These are phyloP conservation scores for Pyrenula aspistea DNA, from an alignment of 495 filamentous ascomycete species.

Conservation along the genomic window DNA sequence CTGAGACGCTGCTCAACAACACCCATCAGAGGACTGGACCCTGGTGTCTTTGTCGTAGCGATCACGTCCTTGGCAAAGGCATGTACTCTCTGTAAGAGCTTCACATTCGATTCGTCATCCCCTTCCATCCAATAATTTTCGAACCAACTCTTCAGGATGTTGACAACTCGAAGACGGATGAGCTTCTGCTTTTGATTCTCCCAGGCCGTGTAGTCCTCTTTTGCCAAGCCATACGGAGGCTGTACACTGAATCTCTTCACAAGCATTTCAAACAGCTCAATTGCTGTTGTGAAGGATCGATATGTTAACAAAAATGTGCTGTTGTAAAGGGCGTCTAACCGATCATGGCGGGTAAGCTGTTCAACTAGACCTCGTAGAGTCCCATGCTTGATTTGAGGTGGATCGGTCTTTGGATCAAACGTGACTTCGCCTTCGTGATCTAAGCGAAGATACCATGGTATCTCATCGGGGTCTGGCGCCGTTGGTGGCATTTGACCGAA, in stretches of 20 bases:
- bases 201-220: conserved; percentile 74
- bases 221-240: conserved; percentile 71
- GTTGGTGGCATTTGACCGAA: conserved; percentile 72
- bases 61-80: conserved; percentile 85
- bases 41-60: conserved; percentile 82
- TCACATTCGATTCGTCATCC: conserved; percentile 65
- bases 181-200: conserved; percentile 87
- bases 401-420: conserved; percentile 67
- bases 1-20: conserved; percentile 76
- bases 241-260: conserved; percentile 86
- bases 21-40: conserved; percentile 65
- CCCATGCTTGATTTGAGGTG: conserved; percentile 71
- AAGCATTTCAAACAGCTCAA: conserved; percentile 85
- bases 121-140: conserved; percentile 98
- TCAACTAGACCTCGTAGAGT: conserved; percentile 87
- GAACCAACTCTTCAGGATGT: conserved; percentile 96
- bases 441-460: conserved; percentile 71
- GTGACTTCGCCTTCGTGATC: conserved; percentile 85
- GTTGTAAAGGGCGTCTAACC: conserved; percentile 90
- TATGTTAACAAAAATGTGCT: conserved; percentile 97
- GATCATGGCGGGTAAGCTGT: conserved; percentile 90
- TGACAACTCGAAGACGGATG: conserved; percentile 90
- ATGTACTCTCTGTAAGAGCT: conserved; percentile 78
- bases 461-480: conserved; percentile 51
- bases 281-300: conserved; percentile 81